phyloP scores from a whole-genome alignment of 257 asterid species.

The Capsicum rhomboideum region DNA sequence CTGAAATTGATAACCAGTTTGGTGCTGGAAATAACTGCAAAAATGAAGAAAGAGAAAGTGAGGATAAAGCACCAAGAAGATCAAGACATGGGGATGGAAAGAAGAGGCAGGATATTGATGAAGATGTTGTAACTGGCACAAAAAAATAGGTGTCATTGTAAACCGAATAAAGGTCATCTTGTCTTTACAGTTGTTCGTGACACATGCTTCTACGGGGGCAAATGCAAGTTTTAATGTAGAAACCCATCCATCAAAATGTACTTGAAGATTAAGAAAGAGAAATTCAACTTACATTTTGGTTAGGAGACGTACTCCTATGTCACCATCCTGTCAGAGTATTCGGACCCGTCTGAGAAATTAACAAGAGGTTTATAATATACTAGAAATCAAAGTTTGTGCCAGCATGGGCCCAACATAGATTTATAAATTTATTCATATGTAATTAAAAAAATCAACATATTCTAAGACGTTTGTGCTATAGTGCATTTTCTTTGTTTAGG shows the following conservation, averaged over 20 bases:
- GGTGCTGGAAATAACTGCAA: constrained; percentile 20
- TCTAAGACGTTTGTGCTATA: too few relatives aligned
- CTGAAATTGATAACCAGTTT: constrained; percentile 35
- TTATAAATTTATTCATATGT: too few relatives aligned
- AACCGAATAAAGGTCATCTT: neutral
- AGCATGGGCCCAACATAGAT: too few relatives aligned
- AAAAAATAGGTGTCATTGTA: constrained; percentile 12
- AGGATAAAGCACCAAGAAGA: constrained; percentile 87
- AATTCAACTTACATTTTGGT: neutral
- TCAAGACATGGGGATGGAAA: constrained; percentile 85
- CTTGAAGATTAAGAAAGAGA: neutral
- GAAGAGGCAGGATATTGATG: constrained; percentile 49
- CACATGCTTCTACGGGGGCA: constrained; percentile 39
- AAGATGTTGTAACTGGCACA: constrained; percentile 26
- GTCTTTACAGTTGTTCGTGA: constrained; percentile 15
- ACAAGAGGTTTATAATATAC: neutral
- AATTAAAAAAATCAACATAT: too few relatives aligned
- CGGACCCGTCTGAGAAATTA: neutral
- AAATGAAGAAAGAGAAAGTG: constrained; percentile 74
- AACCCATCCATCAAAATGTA: neutral
- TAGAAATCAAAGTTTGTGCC: too few relatives aligned
- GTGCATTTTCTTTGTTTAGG: too few relatives aligned
- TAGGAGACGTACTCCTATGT: neutral
- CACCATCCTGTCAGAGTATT: neutral
- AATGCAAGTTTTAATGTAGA: neutral